These are phyloP conservation scores for Mycena citricolor DNA, from an alignment of 1,284 basidiomycete species.

Conservation along the genomic window DNA sequence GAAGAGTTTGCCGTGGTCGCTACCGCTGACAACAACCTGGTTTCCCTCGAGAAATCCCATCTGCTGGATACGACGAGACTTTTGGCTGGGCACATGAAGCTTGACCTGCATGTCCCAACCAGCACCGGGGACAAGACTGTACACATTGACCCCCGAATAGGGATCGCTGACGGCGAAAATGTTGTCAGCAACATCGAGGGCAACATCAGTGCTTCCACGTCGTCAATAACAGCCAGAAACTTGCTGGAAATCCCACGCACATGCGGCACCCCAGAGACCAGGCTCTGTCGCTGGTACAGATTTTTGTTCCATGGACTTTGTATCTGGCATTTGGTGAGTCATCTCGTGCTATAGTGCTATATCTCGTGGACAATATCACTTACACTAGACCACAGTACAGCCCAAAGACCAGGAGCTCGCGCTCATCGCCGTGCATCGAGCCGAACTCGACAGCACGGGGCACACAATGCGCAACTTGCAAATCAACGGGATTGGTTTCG, in stretches of 20 bases:
- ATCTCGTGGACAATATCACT: slow-evolving; percentile 12
- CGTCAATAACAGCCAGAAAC: slow-evolving; percentile 2
- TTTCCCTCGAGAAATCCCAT: slow-evolving; percentile 20
- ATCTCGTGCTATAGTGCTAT: no score
- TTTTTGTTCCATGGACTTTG: slow-evolving; percentile 11
- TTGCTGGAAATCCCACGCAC: slow-evolving; percentile 12
- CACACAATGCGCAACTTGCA: slow-evolving; percentile 12
- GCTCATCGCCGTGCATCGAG: slow-evolving; percentile 16
- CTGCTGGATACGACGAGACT: slow-evolving; percentile 21
- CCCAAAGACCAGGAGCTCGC: slow-evolving; percentile 22
- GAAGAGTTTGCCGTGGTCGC: slow-evolving; percentile 28
- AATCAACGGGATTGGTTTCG: slow-evolving; percentile 16
- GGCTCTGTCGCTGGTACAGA: background rate
- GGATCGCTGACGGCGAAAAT: no score
- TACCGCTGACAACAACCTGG: slow-evolving; percentile 21
- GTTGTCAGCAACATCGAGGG: slow-evolving; percentile 11
- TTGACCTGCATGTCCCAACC: no score
- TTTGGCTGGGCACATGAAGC: no score
- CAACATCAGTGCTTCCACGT: slow-evolving; percentile 16
- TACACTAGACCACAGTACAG: slow-evolving; percentile 22
- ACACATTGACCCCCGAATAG: no score
- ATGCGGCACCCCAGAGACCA: slow-evolving; percentile 16
- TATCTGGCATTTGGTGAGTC: slow-evolving; percentile 10
- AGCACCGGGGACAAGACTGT: no score
- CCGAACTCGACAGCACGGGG: slow-evolving; percentile 23